Conservation (phyloP, 2,329 filamentous ascomycete genomes). For the Trichophyton verrucosum region DNA sequence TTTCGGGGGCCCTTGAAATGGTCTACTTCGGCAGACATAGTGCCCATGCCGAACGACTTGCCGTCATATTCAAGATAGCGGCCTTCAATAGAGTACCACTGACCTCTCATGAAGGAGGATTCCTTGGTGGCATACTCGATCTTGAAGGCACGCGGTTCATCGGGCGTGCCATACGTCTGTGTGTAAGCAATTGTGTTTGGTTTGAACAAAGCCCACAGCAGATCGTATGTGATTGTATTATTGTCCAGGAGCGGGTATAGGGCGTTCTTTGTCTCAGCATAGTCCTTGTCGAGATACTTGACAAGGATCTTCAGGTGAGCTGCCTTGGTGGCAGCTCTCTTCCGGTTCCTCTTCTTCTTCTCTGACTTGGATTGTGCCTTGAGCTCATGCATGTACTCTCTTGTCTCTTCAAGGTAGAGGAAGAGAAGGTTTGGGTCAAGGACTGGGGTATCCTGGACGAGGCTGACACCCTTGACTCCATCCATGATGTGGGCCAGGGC, state of each 20-base stretch:
- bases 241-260: slow-evolving; percentile 69
- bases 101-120: slow-evolving; percentile 54
- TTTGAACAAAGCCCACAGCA: slow-evolving; percentile 81
- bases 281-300: slow-evolving; percentile 71
- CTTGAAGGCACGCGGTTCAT: slow-evolving; percentile 72
- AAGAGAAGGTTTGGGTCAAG: slow-evolving; percentile 61
- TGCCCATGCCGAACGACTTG: slow-evolving; percentile 68
- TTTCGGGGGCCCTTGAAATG: slow-evolving; percentile 70
- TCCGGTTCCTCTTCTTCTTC: slow-evolving; percentile 33
- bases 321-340: slow-evolving; percentile 27
- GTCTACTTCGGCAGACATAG: slow-evolving; percentile 54
- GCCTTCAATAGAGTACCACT: slow-evolving; percentile 64
- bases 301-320: slow-evolving; percentile 56
- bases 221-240: slow-evolving; percentile 76
- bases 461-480: slow-evolving; percentile 61
- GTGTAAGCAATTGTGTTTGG: slow-evolving; percentile 70
- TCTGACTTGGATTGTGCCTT: slow-evolving; percentile 52
- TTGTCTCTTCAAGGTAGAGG: slow-evolving; percentile 67
- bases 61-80: slow-evolving; percentile 77
- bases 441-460: slow-evolving; percentile 67
- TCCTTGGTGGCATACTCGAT: slow-evolving; percentile 65
- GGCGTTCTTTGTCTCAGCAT: slow-evolving; percentile 62
- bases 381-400: slow-evolving; percentile 49
- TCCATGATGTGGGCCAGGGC: slow-evolving; percentile 60
- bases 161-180: slow-evolving; percentile 60